Conservation (phyloP, 371 early-diverging fungal genomes). For the Lichtheimia ramosa region DNA sequence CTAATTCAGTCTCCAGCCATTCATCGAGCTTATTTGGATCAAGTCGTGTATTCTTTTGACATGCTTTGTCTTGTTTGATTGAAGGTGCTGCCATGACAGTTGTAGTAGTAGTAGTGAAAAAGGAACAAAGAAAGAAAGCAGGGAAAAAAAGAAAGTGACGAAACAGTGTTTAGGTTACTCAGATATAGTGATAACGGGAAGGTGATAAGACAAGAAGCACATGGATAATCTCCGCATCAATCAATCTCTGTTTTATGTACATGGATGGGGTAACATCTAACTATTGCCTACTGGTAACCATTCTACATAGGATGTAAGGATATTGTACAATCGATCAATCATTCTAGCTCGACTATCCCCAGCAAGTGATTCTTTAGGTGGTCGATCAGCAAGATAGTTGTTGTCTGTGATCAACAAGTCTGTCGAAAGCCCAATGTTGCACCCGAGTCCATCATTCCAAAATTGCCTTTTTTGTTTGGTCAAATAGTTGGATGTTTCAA, state of each 20-base stretch:
- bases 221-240: constrained; percentile 1
- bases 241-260: too few species aligned
- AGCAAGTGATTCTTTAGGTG: background rate
- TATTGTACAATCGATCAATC: background rate
- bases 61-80: background rate
- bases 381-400: background rate
- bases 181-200: background rate
- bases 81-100: background rate
- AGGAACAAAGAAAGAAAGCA: background rate
- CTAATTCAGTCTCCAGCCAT: constrained; percentile 38
- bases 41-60: constrained; percentile 2
- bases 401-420: constrained; percentile 16
- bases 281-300: background rate
- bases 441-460: constrained; percentile 15
- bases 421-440: constrained; percentile 12
- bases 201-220: background rate
- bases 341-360: background rate
- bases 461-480: constrained; percentile 7
- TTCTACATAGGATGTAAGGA: constrained; percentile 1
- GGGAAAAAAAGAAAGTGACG: background rate
- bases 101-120: background rate
- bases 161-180: background rate
- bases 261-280: too few species aligned
- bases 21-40: constrained; percentile 23
- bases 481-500: constrained; percentile 13